Evolutionary conservation across 75 land plant species (phyloP), one percentile per base, ranked within the genome.

Genomic region (Pseudotsuga menziesii): DNA sequence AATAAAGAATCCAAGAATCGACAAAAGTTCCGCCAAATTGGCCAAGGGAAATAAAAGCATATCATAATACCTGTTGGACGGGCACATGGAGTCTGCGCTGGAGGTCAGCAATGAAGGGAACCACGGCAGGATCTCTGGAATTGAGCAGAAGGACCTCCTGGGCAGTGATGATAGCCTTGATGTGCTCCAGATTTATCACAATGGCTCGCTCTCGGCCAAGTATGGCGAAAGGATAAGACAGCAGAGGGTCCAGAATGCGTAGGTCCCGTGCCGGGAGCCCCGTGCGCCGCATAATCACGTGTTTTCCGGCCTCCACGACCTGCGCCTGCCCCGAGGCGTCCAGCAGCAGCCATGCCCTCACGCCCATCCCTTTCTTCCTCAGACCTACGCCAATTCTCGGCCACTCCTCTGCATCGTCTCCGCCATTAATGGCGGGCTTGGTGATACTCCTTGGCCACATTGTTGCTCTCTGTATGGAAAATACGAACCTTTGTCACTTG

Each of bases 151-250:
- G 77, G 3, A 94, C 93, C 76, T 94, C 90, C 32, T 92, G 90
- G 4, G 95, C 93, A 8, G 97, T 92, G 62, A 94, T 89, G 54
- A 94, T 90, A 22, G 94, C 92, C 77, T 94, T 94, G 63, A 94
- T 90, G 76, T 92, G 98, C 82, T 92, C 95, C 67, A 94, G 57
- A 74, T 94, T 94, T 44, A 94, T 91, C 16, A 94, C 94, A n/a
- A 94, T 92, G 26, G 95, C 91, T 17, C 82, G 80, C 82, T 94
- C 98, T 11, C 95, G 85, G n/a, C 93, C 93, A 23, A 92, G 80
- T 60, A 85, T 85, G 13, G 86, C 79, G 56, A 90, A 85, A 0
- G 92, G 90, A 73, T 90, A 90, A 17, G 86, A 81, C 3, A 90
- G 80, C 81, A 81, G 3, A 6, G 92, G 92, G 67, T 90, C 92